phyloP scores from a whole-genome alignment of 139 green algal species.

The Chlorella vulgaris region DNA sequence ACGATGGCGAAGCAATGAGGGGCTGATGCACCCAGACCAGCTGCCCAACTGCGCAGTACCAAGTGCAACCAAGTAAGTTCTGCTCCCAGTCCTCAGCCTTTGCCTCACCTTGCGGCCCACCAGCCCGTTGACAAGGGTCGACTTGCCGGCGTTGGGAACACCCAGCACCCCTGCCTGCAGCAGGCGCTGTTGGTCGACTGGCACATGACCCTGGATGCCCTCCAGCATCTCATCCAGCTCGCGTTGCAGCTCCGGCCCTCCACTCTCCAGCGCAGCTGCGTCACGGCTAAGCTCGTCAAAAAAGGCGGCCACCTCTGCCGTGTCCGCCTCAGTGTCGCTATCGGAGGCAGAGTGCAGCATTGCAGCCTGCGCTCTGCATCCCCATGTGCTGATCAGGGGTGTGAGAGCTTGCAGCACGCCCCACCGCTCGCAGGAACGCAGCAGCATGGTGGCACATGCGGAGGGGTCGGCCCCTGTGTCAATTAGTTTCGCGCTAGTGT shows the following conservation, averaged over 20 bases:
- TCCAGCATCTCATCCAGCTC: neutral
- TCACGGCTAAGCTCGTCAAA: neutral
- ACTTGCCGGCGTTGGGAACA: slow-evolving; percentile 87
- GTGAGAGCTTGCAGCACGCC: neutral
- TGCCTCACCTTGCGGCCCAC: slow-evolving; percentile 61
- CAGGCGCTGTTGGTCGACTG: slow-evolving; percentile 27
- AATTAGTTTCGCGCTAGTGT: no score
- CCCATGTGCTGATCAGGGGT: neutral
- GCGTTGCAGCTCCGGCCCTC: neutral
- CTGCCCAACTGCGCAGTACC: no score
- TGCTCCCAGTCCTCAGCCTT: no score
- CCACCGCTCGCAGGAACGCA: neutral
- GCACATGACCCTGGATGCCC: neutral
- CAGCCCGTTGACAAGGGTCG: slow-evolving; percentile 83
- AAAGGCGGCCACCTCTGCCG: neutral
- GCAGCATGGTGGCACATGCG: neutral
- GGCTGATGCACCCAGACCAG: no score
- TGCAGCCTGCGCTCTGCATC: neutral
- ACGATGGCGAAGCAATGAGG: no score
- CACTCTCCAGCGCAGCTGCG: neutral
- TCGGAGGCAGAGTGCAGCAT: neutral
- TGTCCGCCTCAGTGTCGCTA: neutral
- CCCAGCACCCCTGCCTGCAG: slow-evolving; percentile 75
- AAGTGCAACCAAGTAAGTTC: no score
- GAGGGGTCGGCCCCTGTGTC: neutral